phyloP scores from a whole-genome alignment of 768 basidiomycete genomes.

The Mycena polygramma region DNA sequence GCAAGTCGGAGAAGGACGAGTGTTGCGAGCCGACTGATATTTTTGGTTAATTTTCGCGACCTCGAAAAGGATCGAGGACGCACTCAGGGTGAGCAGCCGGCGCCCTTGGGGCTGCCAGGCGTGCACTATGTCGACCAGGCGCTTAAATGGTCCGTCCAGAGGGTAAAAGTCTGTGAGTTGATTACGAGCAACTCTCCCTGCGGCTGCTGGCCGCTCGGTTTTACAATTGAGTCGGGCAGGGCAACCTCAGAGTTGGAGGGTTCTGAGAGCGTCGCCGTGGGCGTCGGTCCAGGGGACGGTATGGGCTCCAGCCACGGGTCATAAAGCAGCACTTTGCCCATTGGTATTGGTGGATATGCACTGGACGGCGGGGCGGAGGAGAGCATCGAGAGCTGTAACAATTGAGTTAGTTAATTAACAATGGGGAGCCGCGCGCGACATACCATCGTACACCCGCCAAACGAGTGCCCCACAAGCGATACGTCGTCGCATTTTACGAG shows the following conservation, averaged over 20 bases:
- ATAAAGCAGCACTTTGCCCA: conserved; percentile 71
- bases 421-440: conserved; percentile 23
- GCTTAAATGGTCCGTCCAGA: conserved; percentile 83
- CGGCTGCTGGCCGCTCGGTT: conserved; percentile 15
- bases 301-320: conserved; percentile 92
- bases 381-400: conserved; percentile 67
- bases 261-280: conserved; percentile 37
- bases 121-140: conserved; percentile 65
- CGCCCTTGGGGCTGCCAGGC: conserved; percentile 65
- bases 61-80: conserved; percentile 27
- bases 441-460: conserved; percentile 64
- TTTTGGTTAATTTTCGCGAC: conserved; percentile 4
- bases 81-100: conserved; percentile 64
- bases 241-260: conserved; percentile 20
- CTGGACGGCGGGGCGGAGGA: conserved; percentile 60
- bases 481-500: conserved; percentile 52
- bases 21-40: conserved; percentile 59
- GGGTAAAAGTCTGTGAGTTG: conserved; percentile 82
- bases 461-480: conserved; percentile 59
- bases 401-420: conserved; percentile 4
- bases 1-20: conserved; percentile 63
- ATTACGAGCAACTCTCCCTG: conserved; percentile 68
- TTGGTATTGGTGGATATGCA: conserved; percentile 60
- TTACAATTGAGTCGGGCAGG: conserved; percentile 20
- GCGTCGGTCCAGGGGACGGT: conserved; percentile 66